Percentiles rank a stretch among this genome's conserved stretches.
phyloP scores from a whole-genome alignment of 306 rosid genomes.

The Vigna hirtella region DNA sequence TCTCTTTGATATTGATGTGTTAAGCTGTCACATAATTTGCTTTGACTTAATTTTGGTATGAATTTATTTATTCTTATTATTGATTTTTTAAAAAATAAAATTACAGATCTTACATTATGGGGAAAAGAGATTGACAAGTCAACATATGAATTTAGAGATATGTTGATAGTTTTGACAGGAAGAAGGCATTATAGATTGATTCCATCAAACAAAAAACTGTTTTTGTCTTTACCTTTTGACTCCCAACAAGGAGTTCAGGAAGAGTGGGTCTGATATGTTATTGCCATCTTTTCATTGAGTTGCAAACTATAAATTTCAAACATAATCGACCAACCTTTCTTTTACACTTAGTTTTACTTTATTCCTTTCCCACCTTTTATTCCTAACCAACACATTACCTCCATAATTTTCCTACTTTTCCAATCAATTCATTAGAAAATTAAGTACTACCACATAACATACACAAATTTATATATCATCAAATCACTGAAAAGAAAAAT shows the following conservation, averaged over 20 bases:
- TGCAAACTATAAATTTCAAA: conserved; percentile 31
- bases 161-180: background rate
- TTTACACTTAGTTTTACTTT: conserved; percentile 26
- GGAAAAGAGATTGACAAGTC: no score
- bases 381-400: conserved; percentile 26
- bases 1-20: background rate
- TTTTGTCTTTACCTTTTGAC: background rate
- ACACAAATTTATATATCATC: no score
- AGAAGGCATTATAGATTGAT: background rate
- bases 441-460: background rate
- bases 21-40: background rate
- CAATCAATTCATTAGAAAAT: conserved; percentile 45
- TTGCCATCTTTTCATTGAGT: conserved; percentile 10
- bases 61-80: no score
- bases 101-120: no score
- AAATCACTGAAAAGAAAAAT: no score
- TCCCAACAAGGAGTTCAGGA: background rate
- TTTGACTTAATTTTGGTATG: no score
- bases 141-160: no score
- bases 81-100: no score
- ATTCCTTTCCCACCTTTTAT: conserved; percentile 3
- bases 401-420: conserved; percentile 3
- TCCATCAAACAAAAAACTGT: background rate
- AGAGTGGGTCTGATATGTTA: background rate
- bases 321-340: conserved; percentile 40